phyloP scores from a whole-genome alignment of 306 rosid genomes.

The Lathyrus tuberosus region DNA sequence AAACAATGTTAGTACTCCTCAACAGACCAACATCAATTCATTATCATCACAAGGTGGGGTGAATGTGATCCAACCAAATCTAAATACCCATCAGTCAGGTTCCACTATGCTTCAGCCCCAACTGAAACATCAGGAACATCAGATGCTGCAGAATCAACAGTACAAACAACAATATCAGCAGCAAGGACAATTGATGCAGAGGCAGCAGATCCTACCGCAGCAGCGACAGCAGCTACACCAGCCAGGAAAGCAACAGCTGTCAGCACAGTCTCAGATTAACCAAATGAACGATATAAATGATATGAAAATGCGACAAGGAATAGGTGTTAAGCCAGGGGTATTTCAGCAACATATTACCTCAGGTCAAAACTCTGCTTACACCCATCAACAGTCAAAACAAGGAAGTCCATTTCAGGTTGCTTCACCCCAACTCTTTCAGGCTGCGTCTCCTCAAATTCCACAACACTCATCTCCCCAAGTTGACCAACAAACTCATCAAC shows the following conservation, averaged over 20 bases:
- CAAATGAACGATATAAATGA: slow-evolving; percentile 76
- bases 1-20: slow-evolving; percentile 66
- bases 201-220: slow-evolving; percentile 55
- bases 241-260: slow-evolving; percentile 67
- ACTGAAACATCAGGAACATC: slow-evolving; percentile 70
- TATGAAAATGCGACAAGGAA: slow-evolving; percentile 63
- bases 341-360: slow-evolving; percentile 72
- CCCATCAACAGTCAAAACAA: slow-evolving; percentile 77
- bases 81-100: slow-evolving; percentile 58
- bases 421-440: slow-evolving; percentile 79
- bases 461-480: slow-evolving; percentile 94
- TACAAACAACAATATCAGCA: slow-evolving; percentile 58
- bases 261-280: slow-evolving; percentile 70
- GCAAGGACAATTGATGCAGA: slow-evolving; percentile 47
- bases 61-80: slow-evolving; percentile 60
- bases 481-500: slow-evolving; percentile 71
- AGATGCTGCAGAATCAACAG: slow-evolving; percentile 60
- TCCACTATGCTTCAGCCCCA: slow-evolving; percentile 68
- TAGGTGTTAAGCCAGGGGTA: slow-evolving; percentile 67
- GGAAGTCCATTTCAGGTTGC: slow-evolving; percentile 63
- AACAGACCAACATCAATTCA: slow-evolving; percentile 58
- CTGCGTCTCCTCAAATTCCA: slow-evolving; percentile 80
- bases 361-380: slow-evolving; percentile 71
- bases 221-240: slow-evolving; percentile 55
- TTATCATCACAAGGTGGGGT: slow-evolving; percentile 69